Percentiles rank a stretch among this genome's conserved stretches.
These are phyloP conservation scores for Globisporangium recalcitrans DNA, from an alignment of 352 stramenopile species.

Conservation along the genomic window DNA sequence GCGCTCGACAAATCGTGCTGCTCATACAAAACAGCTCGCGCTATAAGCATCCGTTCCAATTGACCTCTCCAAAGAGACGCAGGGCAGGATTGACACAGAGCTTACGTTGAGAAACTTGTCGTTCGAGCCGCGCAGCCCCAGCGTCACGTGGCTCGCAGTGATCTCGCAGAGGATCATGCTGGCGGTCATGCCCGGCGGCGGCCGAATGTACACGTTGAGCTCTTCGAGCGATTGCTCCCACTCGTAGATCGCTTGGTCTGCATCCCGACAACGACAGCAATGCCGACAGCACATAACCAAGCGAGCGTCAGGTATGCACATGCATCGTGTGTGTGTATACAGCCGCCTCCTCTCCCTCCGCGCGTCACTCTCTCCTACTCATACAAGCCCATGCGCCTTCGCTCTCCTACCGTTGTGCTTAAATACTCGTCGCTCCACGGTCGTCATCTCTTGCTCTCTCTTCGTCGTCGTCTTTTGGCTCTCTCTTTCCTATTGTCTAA, in stretches of 20 bases:
- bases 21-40: not conserved
- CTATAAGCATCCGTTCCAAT: not conserved
- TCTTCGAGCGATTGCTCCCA: constrained; percentile 96
- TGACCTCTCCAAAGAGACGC: not conserved
- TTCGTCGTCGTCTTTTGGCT: constrained; percentile 4
- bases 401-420: constrained; percentile 70
- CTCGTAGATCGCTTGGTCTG: constrained; percentile 91
- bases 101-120: constrained; percentile 91
- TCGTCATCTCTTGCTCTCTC: constrained; percentile 23
- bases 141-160: constrained; percentile 74
- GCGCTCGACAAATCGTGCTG: constrained; percentile 90
- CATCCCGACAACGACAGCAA: not conserved
- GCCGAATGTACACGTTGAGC: constrained; percentile 93
- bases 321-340: constrained; percentile 7
- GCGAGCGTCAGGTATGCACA: not conserved
- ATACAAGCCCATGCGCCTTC: constrained; percentile 13
- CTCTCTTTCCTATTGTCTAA: not conserved
- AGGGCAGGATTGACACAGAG: not conserved
- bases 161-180: constrained; percentile 89
- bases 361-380: not conserved
- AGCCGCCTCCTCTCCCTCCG: not conserved
- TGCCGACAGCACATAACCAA: not conserved
- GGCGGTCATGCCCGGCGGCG: constrained; percentile 79
- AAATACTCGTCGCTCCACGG: constrained; percentile 47
- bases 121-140: constrained; percentile 85